Evolutionary conservation across 2,329 filamentous ascomycete genomes (phyloP).

Genomic region (Plenodomus tracheiphilus): DNA sequence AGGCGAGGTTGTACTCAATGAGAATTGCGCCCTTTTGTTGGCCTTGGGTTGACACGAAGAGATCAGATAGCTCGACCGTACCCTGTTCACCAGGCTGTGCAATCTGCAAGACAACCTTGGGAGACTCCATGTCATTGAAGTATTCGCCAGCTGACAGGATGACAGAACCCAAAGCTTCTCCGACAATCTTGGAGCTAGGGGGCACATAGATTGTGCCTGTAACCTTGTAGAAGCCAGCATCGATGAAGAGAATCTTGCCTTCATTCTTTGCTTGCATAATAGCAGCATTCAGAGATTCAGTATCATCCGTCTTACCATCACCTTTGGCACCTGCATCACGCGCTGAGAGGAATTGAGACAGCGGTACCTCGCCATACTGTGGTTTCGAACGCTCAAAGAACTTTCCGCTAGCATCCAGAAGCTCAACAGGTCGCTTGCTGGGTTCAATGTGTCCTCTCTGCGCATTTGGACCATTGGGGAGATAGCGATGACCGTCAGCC

Average conservation of each 20-base stretch:
- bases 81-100: conserved; percentile 66
- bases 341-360: conserved; percentile 63
- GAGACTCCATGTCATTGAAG: conserved; percentile 54
- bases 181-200: conserved; percentile 77
- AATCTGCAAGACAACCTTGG: conserved; percentile 69
- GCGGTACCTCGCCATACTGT: conserved; percentile 52
- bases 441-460: conserved; percentile 51
- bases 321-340: conserved; percentile 65
- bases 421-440: conserved; percentile 43
- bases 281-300: conserved; percentile 73
- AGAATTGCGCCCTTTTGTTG: conserved; percentile 68
- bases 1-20: conserved; percentile 71
- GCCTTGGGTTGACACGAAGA: conserved; percentile 71
- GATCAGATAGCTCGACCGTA: conserved; percentile 70
- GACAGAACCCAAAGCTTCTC: conserved; percentile 81
- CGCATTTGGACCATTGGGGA: conserved; percentile 45
- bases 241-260: conserved; percentile 58
- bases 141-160: conserved; percentile 73
- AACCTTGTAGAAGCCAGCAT: conserved; percentile 61
- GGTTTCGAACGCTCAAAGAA: conserved; percentile 58
- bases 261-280: conserved; percentile 65
- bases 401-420: conserved; percentile 51
- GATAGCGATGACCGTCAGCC: conserved; percentile 40
- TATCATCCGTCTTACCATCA: conserved; percentile 84
- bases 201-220: conserved; percentile 59